A percentile compares a stretch with the other conserved stretches of the same genome.
These are phyloP conservation scores for Penicillium paxilli DNA, from an alignment of 495 filamentous ascomycete species.

Conservation along the genomic window DNA sequence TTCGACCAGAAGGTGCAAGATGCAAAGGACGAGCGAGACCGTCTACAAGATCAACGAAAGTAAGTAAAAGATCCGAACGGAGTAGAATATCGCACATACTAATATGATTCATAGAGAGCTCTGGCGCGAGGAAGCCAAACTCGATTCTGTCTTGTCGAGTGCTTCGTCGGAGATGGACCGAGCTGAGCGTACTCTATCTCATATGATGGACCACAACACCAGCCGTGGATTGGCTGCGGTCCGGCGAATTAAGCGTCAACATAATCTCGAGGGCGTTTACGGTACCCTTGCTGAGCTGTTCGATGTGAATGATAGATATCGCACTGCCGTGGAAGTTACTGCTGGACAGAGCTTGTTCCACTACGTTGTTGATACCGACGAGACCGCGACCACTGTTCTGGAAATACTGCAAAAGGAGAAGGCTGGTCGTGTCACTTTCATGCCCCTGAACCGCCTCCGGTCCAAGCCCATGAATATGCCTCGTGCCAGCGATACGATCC, in stretches of 20 bases:
- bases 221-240: constrained; percentile 81
- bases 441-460: constrained; percentile 82
- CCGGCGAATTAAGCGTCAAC: constrained; percentile 71
- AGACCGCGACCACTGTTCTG: constrained; percentile 78
- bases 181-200: constrained; percentile 73
- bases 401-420: constrained; percentile 76
- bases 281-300: constrained; percentile 91
- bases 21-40: constrained; percentile 79
- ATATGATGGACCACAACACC: constrained; percentile 87
- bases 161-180: constrained; percentile 70
- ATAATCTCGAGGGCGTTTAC: constrained; percentile 83
- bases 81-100: constrained; percentile 2
- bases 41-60: constrained; percentile 84
- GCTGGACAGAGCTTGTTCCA: constrained; percentile 94
- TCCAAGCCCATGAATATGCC: constrained; percentile 72
- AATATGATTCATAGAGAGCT: constrained; percentile 54
- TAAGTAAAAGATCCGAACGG: constrained; percentile 20
- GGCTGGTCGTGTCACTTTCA: constrained; percentile 89
- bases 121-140: constrained; percentile 85
- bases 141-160: constrained; percentile 74
- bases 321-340: constrained; percentile 87
- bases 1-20: constrained; percentile 70
- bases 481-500: constrained; percentile 79
- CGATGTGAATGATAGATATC: constrained; percentile 79
- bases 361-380: constrained; percentile 91